Base-by-base conservation (phyloP, 805 yeast species). In the Candida verbasci region DNA sequence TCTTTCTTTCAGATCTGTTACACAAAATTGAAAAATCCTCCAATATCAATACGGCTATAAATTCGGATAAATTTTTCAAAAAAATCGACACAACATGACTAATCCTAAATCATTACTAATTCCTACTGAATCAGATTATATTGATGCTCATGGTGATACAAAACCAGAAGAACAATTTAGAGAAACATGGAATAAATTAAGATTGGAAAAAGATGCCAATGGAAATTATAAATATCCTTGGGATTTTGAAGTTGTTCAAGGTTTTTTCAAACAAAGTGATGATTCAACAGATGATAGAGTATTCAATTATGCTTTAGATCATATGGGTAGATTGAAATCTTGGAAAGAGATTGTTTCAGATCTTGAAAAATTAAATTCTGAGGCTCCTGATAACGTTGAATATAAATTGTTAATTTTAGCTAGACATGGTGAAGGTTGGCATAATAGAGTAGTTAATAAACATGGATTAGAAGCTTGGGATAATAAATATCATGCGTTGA, bases 391-490 rank as follows among this genome's bases (percentile, higher is more conserved):
- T 1, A 65, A 70, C 41, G 78, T 60, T 24, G 34, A 41, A 18
- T 76, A 64, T 53, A 78, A 77, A 46, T 47, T 78, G 31, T 40
- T 78, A 3, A 68, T 75, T 32, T 62, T 75, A 37, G 80, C 82
- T 9, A 66, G 87, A 50, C 87, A 81, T 47, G 87, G 86, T 5
- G 84, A 80, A 53, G 87, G 86, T 0, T 73, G 58, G 49, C 88
- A 81, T 44, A 81, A 81, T 46, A 62, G 65, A 30, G 70, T 75
- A 3, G 75, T 78, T 11, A 59, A 57, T 16, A 67, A 72, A 40
- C 78, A 77, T 46, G 86, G 86, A 9, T 38, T 63, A 14, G 65
- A 67, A 2, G 73, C 56, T n/a, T 81, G 86, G 88, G 57, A 75
- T 46, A 46, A 50, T 0, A 68, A 78, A 40, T 79, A 80, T 79